Base-by-base conservation (phyloP, 768 basidiomycete genomes). In the Rhodotorula graminis region DNA sequence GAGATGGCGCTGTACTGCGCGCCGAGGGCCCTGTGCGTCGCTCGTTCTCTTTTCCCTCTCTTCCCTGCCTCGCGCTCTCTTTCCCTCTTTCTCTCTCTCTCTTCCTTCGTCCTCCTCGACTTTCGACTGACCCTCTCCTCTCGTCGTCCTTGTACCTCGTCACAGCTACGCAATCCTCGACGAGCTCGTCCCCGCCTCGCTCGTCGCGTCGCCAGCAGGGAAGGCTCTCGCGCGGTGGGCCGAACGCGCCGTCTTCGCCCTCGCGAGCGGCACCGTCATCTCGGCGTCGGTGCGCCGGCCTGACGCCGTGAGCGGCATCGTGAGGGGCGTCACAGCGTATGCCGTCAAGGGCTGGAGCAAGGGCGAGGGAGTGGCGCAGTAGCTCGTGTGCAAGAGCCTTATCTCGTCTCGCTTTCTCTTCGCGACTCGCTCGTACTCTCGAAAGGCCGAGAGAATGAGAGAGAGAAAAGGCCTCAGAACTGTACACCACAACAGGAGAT, bases 1-100 rank as follows among this genome's bases (percentile, higher is more conserved):
- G 77, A 77, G 55, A 77, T 77, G 77, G 72, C 72, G 12, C 60
- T 77, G 42, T 77, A 70, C 57, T 61, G 60, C 19, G 74, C 77
- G 11, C 72, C 77, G 27, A 27, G 77, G 25, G 77, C 77, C 16
- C 46, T 77, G 74, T 75, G 25, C 42, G 76, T 71, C 59, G 0
- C 23, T 21, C 21, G 3, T 12, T 27, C 21, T 33, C n/a, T 47
- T 19, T 23, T 19, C 2, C 25, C 23, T 5, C 37, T 44, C 31
- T 29, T 23, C 9, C 25, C 16, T 27, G 14, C 3, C 58, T 37
- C 19, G 7, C 23, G 0, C 19, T 47, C 42, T n/a, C n/a, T n/a
- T n/a, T 37, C 37, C 37, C 37, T 37, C 37, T 37, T 9, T 9
- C 37, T 37, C 37, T 37, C 37, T 37, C 37, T 37, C 37, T 4